These are phyloP conservation scores for maize (Zea mays) DNA, from an alignment of 176 grass and related monocot species.

Conservation along the genomic window DNA sequence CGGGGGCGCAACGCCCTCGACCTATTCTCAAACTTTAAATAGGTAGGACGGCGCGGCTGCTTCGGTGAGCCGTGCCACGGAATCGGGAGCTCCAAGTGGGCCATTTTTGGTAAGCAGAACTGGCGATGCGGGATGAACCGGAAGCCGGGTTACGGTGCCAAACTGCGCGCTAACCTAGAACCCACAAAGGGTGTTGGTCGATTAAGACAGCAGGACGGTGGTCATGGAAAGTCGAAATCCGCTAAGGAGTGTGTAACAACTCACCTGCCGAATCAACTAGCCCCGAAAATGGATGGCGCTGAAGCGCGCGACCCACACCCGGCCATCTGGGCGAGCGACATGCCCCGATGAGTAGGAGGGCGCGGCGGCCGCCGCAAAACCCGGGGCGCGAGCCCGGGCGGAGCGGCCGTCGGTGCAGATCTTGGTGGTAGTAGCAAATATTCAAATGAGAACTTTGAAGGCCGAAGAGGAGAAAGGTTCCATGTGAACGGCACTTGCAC, in stretches of 20 bases:
- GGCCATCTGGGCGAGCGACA: no score
- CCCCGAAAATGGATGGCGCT: slow-evolving; percentile 70
- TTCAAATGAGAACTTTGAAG: no score
- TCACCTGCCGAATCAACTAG: slow-evolving; percentile 72
- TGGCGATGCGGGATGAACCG: slow-evolving; percentile 69
- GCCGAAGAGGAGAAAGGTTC: no score
- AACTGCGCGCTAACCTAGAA: slow-evolving; percentile 60
- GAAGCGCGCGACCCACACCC: no score
- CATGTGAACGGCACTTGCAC: neutral
- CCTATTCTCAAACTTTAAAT: slow-evolving; percentile 96
- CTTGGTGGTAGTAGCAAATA: no score
- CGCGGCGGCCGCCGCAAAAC: no score
- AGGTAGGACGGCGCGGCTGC: slow-evolving; percentile 61
- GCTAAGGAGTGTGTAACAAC: slow-evolving; percentile 65
- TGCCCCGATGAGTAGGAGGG: no score
- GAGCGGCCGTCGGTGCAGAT: no score
- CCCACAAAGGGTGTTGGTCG: no score
- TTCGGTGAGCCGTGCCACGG: slow-evolving; percentile 49
- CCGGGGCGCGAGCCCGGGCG: no score
- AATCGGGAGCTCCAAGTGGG: slow-evolving; percentile 67
- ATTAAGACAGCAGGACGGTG: slow-evolving; percentile 6
- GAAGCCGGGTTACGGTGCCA: slow-evolving; percentile 57
- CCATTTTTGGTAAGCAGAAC: slow-evolving; percentile 73
- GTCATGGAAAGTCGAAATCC: slow-evolving; percentile 50
- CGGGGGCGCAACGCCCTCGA: slow-evolving; percentile 62